Evolutionary conservation across 2,329 filamentous ascomycete species (phyloP), one percentile per base, ranked within the genome.

Genomic region (Fusarium heterosporum): DNA sequence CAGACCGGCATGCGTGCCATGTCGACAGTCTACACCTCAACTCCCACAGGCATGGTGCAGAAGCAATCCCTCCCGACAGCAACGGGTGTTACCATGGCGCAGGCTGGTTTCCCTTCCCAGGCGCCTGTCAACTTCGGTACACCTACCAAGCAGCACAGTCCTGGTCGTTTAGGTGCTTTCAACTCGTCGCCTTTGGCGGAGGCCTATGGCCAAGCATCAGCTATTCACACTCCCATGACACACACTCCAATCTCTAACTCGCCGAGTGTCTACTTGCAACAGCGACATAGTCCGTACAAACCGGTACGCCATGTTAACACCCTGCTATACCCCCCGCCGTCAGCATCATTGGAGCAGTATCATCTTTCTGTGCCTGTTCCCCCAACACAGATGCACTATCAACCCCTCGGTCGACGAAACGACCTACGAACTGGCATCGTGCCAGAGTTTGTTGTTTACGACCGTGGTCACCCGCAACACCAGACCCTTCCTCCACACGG

Each of bases 221-320:
- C 81, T 12, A 80, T 85, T 12, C 85, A 88, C 51, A 87, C 89
- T 10, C 89, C 90, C 3, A 74, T 78, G 38, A 71, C 71, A 6
- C 85, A 89, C 47, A 87, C 89, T 10, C 89, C 90, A 8, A 87
- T 88, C 42, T 90, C 92, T 30, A 86, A 96, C 66, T 98, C 96
- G 30, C 95, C 95, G 1, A 94, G 92, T 12, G 88, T 93, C 73
- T 96, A 96, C 78, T 83, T 97, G 36, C 91, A 92, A 73, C 93
- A 97, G 76, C 88, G 96, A 56, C 90, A 92, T 66, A 98, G 95
- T 55, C 96, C 96, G 4, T 98, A 98, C 79, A 92, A 93, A 66
- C 95, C 95, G 2, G 90, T 97, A 38, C 91, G 94, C 52, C 87
- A 93, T 62, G 93, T 97, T 60, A 93, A 96, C 70, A 97, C 93